Base-by-base conservation (phyloP, 2,329 filamentous ascomycete species). In the Aaosphaeria arxii region DNA sequence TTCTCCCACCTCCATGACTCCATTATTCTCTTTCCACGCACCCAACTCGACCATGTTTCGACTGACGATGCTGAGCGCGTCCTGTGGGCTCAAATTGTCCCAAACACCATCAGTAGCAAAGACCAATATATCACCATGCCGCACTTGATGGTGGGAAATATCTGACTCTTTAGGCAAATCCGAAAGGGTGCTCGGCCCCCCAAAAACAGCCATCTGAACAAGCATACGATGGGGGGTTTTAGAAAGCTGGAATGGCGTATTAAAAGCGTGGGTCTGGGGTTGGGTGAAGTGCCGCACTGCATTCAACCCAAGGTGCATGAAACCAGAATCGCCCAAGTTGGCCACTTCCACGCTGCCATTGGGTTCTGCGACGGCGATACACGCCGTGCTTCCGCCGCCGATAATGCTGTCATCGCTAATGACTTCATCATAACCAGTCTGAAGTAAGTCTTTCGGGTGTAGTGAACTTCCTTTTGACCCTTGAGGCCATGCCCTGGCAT, bases 81-180 rank as follows among this genome's bases (percentile, higher is more conserved):
- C 91, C 63, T 95, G 88, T 61, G 91, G 88, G 63, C 89, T 94
- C 31, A 99, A 78, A 61, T 99, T 99, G 70, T 99, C 94, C 81
- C 94, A 94, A 4, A 97, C 87, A 4, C 94, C 94, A 70, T 99
- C 94, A 1, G 91, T 96, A 1, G 91, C 94, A 57, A 99, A 88
- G 13, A 99, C 74, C n/a, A 97, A 76, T 1, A 99, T 87, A 66
- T 99, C 94, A 17, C 94, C 94, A 69, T 97, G 91, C 55, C 87
- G 85, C 47, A 97, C 80, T 39, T 77, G 72, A 67, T 95, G 85
- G 50, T 84, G 84, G 11, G 86, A 87, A 30, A 95, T 81, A 64
- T 89, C 87, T 17, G 94, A 89, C 63, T 97, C 89, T 55, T 83
- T 81, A 9, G 94, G 94, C 48, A 87, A 79, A 71, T 99, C 94